Conservation (phyloP, 495 filamentous ascomycete genomes). For the Talaromyces wortmannii region DNA sequence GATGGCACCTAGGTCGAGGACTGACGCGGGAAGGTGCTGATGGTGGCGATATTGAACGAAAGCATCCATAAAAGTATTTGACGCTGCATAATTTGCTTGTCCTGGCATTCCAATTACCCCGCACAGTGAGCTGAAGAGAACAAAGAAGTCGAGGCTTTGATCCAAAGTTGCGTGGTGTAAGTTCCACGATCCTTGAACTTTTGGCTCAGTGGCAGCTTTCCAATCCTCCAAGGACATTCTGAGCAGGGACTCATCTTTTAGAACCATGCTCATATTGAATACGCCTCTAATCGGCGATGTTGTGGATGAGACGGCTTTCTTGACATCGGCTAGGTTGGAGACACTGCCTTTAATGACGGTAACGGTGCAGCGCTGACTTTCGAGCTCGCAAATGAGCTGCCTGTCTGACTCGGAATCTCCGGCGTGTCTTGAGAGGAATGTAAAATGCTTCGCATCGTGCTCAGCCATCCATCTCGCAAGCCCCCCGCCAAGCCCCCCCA, state of each 20-base stretch:
- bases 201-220: conserved; percentile 19
- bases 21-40: conserved; percentile 8
- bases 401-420: conserved; percentile 12
- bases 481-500: too few species aligned
- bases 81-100: conserved; percentile 19
- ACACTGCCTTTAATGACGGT: conserved; percentile 21
- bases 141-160: conserved; percentile 9
- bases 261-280: conserved; percentile 36
- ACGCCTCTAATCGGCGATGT: conserved; percentile 23
- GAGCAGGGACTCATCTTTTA: conserved; percentile 5
- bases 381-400: conserved; percentile 31
- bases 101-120: conserved; percentile 12
- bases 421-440: conserved; percentile 24
- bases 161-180: conserved; percentile 33
- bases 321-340: conserved; percentile 10
- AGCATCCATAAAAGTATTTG: conserved; percentile 18
- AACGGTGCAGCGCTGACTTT: conserved; percentile 16
- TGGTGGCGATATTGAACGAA: conserved; percentile 17
- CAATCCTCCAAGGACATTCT: conserved; percentile 15
- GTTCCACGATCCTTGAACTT: conserved; percentile 36
- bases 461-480: too few species aligned
- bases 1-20: conserved; percentile 14
- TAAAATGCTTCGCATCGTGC: too few species aligned
- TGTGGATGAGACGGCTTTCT: conserved; percentile 8
- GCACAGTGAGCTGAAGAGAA: conserved; percentile 11